Base-by-base conservation (phyloP, 108 stramenopile genomes). In the Stephanodiscus minutulus region DNA sequence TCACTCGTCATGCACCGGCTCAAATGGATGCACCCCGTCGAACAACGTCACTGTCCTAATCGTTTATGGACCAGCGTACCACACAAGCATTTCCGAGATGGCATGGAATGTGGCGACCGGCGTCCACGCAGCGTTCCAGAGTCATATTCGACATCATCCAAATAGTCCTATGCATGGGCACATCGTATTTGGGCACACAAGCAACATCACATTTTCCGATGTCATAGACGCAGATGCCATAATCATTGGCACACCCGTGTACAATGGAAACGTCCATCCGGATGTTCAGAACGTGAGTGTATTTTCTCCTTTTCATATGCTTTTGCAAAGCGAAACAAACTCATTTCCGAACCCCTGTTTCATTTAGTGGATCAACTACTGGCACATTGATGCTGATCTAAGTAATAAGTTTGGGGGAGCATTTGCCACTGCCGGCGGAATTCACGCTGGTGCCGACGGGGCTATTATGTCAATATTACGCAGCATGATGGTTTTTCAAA, bases 341-440 rank as follows among this genome's bases (percentile, higher is more conserved):
- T 27, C 52, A 53, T 25, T 12, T 53, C 8, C 1, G 25, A 24
- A 53, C 11, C 22, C 25, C 24, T 53, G 22, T 52, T 11, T 25
- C 12, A 3, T 21, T 53, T 25, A 58, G 46, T 80, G 79, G 81
- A 82, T 82, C 52, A 76, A 72, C 39, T 71, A 75, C 43, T 75
- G 74, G 74, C 74, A 72, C 62, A 81, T 70, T 56, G 76, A 69
- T 50, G 68, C 65, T n/a, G 73, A 81, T 47, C 33, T 70, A 36
- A 56, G 70, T 39, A 77, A 62, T 47, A 82, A 82, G 35, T 63
- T 82, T 25, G 81, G 81, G 12, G 81, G 70, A 52, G 81, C 81
- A 37, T 82, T 82, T 56, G 81, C 68, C 72, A 72, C 72, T 7
- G 82, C 76, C n/a, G 82, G 82, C 5, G 82, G 82, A 18, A 72